phyloP scores from a whole-genome alignment of 768 basidiomycete species.

The Termitomyces sp. region DNA sequence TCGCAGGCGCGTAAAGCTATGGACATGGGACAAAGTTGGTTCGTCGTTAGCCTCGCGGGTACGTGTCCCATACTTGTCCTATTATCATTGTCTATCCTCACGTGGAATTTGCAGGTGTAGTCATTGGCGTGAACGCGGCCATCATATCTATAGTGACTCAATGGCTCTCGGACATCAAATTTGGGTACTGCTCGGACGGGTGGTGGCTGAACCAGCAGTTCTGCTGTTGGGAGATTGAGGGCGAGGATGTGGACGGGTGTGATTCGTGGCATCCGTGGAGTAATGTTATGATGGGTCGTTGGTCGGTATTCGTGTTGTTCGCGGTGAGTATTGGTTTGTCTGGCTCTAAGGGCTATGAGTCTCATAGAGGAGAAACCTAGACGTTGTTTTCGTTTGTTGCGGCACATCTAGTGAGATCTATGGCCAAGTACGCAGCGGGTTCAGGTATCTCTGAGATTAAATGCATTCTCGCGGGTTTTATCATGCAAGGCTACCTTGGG shows the following conservation, averaged over 20 bases:
- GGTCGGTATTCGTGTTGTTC: slow-evolving; percentile 85
- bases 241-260: slow-evolving; percentile 76
- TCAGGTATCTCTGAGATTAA: slow-evolving; percentile 99
- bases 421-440: slow-evolving; percentile 95
- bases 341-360: not conserved
- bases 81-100: not conserved
- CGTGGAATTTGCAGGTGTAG: slow-evolving; percentile 57
- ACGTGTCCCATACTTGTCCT: slow-evolving; percentile 28
- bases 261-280: slow-evolving; percentile 94
- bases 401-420: slow-evolving; percentile 81
- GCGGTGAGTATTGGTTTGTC: slow-evolving; percentile 58
- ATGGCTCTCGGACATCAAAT: slow-evolving; percentile 97
- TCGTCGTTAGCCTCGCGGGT: slow-evolving; percentile 90
- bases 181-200: slow-evolving; percentile 93
- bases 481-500: slow-evolving; percentile 94
- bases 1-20: slow-evolving; percentile 56
- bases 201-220: slow-evolving; percentile 99
- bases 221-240: slow-evolving; percentile 96
- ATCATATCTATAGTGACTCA: slow-evolving; percentile 93
- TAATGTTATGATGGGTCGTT: slow-evolving; percentile 62
- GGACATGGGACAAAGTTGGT: slow-evolving; percentile 85
- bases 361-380: slow-evolving; percentile 40
- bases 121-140: slow-evolving; percentile 93
- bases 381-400: slow-evolving; percentile 80
- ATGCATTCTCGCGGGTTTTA: slow-evolving; percentile 94